Evolutionary conservation across 768 basidiomycete species (phyloP), one percentile per base, ranked within the genome.

Genomic region (Mycena haematopus): DNA sequence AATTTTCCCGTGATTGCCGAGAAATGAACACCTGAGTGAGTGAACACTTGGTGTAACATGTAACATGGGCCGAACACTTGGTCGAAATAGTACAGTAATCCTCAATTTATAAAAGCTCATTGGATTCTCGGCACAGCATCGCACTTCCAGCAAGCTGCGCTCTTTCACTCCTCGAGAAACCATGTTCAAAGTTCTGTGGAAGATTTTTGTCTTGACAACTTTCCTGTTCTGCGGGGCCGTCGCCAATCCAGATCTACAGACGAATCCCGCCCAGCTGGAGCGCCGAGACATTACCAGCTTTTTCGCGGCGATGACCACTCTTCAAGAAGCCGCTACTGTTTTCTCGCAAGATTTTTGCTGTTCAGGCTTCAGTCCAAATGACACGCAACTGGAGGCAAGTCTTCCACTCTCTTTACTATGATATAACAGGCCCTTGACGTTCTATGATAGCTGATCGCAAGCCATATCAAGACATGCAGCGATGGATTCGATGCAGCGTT

Each of bases 281-380:
- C 33, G 15, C 52, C 33, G 52, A 19, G 52, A 53, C 52, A 27
- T 25, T 11, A 40, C 35, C 21, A 53, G 35, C 9, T 53, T 53
- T 13, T n/a, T 40, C 19, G 52, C 52, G 11, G 10, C 52, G 10
- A 11, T n/a, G 22, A 15, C 21, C 36, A 27, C 52, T 36, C 52
- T 53, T 9, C 52, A 40, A 27, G 40, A 53, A 6, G 52, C 52
- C 13, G 52, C 36, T n/a, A 35, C n/a, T 21, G 22, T 53, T 25
- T 53, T 53, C 13, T 24, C 21, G 36, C 35, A 38, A 7, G 52
- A 53, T 53, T 52, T 52, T 13, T 51, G 50, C 13, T 29, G 50
- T 10, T 51, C 25, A 7, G 27, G 50, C 8, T 21, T 14, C n/a
- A 31, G 9, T 17, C 11, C 35, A 17, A 53, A 53, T 40, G 35